A percentile compares a stretch with the other conserved stretches of the same genome.
Evolutionary conservation across 352 stramenopile genomes (phyloP).

Genomic region (Pythium myriotylum): DNA sequence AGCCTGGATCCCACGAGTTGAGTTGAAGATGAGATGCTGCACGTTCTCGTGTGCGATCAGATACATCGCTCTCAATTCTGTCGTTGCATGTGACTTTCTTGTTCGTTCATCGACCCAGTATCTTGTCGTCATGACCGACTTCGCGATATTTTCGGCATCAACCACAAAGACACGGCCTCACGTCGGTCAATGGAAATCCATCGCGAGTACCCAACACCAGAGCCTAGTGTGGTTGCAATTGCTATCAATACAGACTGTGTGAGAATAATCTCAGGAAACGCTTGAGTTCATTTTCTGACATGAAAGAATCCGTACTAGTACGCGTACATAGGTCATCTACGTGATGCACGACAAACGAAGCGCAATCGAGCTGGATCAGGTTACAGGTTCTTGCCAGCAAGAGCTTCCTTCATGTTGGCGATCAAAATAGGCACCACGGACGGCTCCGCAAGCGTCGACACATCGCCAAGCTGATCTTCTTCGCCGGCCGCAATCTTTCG

Average conservation of each 20-base stretch:
- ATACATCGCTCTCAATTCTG: too few species aligned
- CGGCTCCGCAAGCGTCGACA: conserved; percentile 96
- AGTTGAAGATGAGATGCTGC: not conserved
- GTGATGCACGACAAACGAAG: not conserved
- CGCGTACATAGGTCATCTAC: conserved; percentile 1
- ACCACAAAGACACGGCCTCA: conserved; percentile 6
- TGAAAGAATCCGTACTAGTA: not conserved
- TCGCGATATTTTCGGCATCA: too few species aligned
- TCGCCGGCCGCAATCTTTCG: conserved; percentile 97
- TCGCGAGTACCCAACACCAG: too few species aligned
- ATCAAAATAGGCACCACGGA: conserved; percentile 94
- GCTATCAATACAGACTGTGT: too few species aligned
- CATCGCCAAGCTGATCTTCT: conserved; percentile 94
- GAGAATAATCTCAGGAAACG: too few species aligned
- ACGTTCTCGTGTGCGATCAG: conserved; percentile 2
- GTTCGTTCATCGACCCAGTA: not conserved
- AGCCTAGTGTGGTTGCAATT: too few species aligned
- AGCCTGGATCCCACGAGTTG: not conserved
- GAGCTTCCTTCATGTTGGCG: conserved; percentile 77
- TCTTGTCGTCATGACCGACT: too few species aligned
- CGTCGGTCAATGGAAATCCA: too few species aligned
- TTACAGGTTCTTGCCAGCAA: conserved; percentile 71
- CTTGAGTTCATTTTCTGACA: conserved; percentile 9
- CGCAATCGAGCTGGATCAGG: not conserved
- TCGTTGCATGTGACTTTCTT: not conserved